Evolutionary conservation across 129 eudicot genomes (phyloP), one percentile per base, ranked within the genome.

Genomic region (Rutidosis leptorrhynchoides): DNA sequence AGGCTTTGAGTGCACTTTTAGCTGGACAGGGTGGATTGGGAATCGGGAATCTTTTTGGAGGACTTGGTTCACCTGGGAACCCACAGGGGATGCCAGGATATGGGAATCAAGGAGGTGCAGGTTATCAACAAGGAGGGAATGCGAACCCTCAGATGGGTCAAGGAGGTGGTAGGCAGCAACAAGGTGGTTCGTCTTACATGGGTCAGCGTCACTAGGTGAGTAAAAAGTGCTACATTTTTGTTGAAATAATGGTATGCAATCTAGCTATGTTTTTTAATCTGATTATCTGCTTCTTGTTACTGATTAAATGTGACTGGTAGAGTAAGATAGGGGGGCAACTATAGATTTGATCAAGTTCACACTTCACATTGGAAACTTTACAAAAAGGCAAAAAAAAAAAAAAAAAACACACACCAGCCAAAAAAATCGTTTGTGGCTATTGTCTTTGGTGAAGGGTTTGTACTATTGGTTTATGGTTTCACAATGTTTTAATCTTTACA

Each of bases 1-100:
- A 94, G 82, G 99, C 99, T 5, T 77, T 94, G 81, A 84, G 91
- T 12, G 97, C 99, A 0, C 64, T 93, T 62, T 76, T 94, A 29
- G 88, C 97, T 1, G 42, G 83, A 8, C 98, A 88, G 62, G 90
- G 83, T 35, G 95, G 98, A 0, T 69, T 93, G 61, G 99, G 97
- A 29, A 74, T 87, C 73, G 64, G 69, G 10, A 93, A 89, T 80
- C 78, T 94, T 70, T 75, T 94, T 33, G 99, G 98, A 16, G 90
- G 96, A 12, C 81, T 84, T 58, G 95, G 89, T 37, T 76, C n/a
- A 16, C 46, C 79, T 10, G 81, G 28, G 35, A 80, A 79, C 74
- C 83, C 77, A 22, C 97, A 89, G 79, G 89, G 96, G n/a, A 77
- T 83, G 67, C 77, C 85, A 5, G 93, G 84, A 46, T 87, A 84